Evolutionary conservation across 2,329 filamentous ascomycete species (phyloP).

Genomic region (Stenocarpella maydis): DNA sequence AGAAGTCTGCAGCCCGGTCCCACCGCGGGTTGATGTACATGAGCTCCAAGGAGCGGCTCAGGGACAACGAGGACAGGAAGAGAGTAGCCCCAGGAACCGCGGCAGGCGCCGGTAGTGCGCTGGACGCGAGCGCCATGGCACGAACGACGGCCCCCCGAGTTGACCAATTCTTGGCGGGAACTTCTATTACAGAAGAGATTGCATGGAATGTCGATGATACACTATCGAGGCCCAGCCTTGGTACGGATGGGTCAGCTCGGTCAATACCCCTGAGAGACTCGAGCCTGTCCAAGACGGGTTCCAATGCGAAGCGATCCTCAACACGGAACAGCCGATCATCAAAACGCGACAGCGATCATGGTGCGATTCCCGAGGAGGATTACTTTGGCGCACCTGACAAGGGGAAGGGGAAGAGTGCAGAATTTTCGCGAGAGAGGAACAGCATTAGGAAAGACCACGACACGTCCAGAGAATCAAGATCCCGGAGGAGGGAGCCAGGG

Average conservation of each 20-base stretch:
- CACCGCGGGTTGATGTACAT: constrained; percentile 74
- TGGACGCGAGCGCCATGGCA: constrained; percentile 33
- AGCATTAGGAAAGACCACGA: constrained; percentile 19
- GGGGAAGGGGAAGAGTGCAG: constrained; percentile 1
- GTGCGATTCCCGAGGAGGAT: constrained; percentile 53
- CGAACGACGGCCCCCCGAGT: constrained; percentile 43
- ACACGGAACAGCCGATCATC: constrained; percentile 56
- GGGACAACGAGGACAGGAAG: constrained; percentile 71
- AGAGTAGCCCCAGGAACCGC: constrained; percentile 55
- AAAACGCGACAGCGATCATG: constrained; percentile 55
- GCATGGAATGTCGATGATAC: constrained; percentile 40
- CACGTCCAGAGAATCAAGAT: neutral
- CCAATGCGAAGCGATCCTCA: constrained; percentile 61
- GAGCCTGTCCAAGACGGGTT: constrained; percentile 67
- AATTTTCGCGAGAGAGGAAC: neutral
- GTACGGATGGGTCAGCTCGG: constrained; percentile 48
- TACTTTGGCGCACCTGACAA: constrained; percentile 42
- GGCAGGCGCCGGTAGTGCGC: constrained; percentile 51
- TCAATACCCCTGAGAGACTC: constrained; percentile 74
- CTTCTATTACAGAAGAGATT: constrained; percentile 64
- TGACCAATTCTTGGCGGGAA: constrained; percentile 61
- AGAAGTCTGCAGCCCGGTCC: constrained; percentile 57
- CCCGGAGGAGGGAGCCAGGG: constrained; percentile 24
- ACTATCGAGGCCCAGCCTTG: constrained; percentile 38
- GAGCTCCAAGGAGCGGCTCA: constrained; percentile 74